Percentiles rank a stretch among this genome's conserved stretches.
phyloP scores from a whole-genome alignment of 768 basidiomycete genomes.

The Termitomyces sp. region DNA sequence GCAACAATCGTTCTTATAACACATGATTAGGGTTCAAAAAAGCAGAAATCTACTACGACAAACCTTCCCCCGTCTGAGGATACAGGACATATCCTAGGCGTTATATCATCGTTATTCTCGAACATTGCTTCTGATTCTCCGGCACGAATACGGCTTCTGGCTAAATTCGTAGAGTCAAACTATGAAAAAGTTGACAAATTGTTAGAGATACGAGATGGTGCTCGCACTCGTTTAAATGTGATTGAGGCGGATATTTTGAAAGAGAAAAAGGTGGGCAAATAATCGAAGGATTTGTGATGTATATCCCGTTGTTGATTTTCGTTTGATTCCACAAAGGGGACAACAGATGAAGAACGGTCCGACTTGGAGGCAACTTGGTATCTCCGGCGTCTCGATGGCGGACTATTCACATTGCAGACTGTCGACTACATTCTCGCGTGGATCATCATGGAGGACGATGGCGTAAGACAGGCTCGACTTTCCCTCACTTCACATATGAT shows the following conservation, averaged over 20 bases:
- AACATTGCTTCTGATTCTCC: conserved; percentile 84
- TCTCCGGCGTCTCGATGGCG: conserved; percentile 80
- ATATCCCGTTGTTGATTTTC: neutral
- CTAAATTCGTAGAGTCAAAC: conserved; percentile 90
- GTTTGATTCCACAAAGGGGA: conserved; percentile 32
- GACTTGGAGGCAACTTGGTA: conserved; percentile 79
- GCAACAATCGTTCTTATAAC: conserved; percentile 6
- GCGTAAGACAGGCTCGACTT: conserved; percentile 45
- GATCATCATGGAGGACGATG: conserved; percentile 97
- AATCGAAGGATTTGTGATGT: neutral
- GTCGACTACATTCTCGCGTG: conserved; percentile 93
- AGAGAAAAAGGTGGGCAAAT: conserved; percentile 56
- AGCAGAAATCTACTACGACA: conserved; percentile 44
- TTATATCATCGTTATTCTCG: conserved; percentile 81
- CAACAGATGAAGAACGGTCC: conserved; percentile 47
- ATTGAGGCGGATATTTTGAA: conserved; percentile 62
- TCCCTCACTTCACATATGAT: neutral
- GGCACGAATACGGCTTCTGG: conserved; percentile 70
- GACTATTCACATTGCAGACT: conserved; percentile 84
- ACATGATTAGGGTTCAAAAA: conserved; percentile 44
- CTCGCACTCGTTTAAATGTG: conserved; percentile 50
- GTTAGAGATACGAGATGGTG: conserved; percentile 76
- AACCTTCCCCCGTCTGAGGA: conserved; percentile 67
- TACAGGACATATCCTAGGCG: conserved; percentile 80
- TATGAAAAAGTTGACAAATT: conserved; percentile 96